A percentile compares a stretch with the other conserved stretches of the same genome.
These are phyloP conservation scores for Aspergillus clavatus DNA, from an alignment of 2,329 filamentous ascomycete genomes.

Conservation along the genomic window DNA sequence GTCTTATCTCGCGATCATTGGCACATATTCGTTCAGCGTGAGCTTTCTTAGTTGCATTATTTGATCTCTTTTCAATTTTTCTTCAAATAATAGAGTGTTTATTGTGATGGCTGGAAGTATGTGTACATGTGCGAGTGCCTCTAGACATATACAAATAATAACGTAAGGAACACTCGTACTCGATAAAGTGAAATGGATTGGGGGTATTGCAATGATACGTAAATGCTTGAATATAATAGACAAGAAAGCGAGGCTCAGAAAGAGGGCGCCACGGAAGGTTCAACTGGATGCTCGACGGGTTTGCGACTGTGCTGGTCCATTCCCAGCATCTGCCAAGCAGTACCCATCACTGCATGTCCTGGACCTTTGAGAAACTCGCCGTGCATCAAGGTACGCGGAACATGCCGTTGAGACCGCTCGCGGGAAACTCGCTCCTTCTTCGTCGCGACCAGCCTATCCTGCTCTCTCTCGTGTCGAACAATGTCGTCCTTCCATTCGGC, in stretches of 20 bases:
- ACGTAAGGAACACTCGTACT: background rate
- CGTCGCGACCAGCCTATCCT: constrained; percentile 31
- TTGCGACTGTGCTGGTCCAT: constrained; percentile 34
- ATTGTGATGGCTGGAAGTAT: background rate
- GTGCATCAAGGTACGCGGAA: constrained; percentile 22
- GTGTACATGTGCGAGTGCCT: background rate
- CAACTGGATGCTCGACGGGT: constrained; percentile 11
- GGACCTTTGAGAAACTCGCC: constrained; percentile 30
- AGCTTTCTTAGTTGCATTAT: constrained; percentile 3
- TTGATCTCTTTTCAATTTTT: too few species aligned
- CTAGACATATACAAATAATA: background rate
- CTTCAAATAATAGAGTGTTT: background rate
- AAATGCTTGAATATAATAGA: too few species aligned
- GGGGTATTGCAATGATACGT: background rate
- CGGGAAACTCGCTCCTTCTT: constrained; percentile 30
- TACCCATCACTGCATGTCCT: constrained; percentile 39
- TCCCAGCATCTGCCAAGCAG: constrained; percentile 38
- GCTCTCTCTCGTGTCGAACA: constrained; percentile 33
- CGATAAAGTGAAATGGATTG: background rate
- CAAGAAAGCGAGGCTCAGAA: background rate
- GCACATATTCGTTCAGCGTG: constrained; percentile 7
- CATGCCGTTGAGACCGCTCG: constrained; percentile 25
- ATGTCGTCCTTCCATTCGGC: constrained; percentile 42
- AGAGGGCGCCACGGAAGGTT: constrained; percentile 11
- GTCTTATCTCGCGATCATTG: constrained; percentile 1